Base-by-base conservation (phyloP, 129 eudicot genomes). In the Smallanthus sonchifolius region DNA sequence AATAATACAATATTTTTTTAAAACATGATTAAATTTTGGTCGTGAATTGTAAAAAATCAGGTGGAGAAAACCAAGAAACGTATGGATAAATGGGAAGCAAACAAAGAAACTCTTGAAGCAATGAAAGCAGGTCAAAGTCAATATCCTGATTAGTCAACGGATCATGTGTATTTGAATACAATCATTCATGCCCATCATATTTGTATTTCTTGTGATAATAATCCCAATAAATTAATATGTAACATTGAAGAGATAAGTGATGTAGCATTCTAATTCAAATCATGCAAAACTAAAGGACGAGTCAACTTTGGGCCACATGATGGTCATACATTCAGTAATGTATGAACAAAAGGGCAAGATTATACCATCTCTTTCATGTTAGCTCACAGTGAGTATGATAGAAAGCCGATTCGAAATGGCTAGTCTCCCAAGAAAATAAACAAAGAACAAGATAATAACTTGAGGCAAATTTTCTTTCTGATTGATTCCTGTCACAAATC, bases 51-150 rank as follows among this genome's bases (percentile, higher is more conserved):
- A 15, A 68, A 54, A 47, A 65, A 52, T 24, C 83, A 91, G 95
- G 97, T 91, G 79, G 88, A 86, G 79, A 88, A 84, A 37, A 79
- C 90, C 7, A 76, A 10, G 34, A 83, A 80, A 44, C 84, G 88
- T 16, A 36, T 91, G 85, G 83, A 86, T 48, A 82, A 81, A 78
- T 91, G 95, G 95, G 92, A 86, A 30, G 88, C 76, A 37, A 61
- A 51, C 17, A 77, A 77, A 28, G 77, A 78, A 62, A 76, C 84
- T 38, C 75, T 20, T 65, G 49, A 76, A 79, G 54, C 59, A 79
- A 8, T 83, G 67, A 77, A 20, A 20, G 70, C 39, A 34, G 54
- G 13, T 67, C 65, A 24, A 24, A 24, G 30, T 24, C 30, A 24
- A 24, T 24, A 24, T 24, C 30, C 30, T 24, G 59, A 16, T 52